A percentile compares a stretch with the other conserved stretches of the same genome.
phyloP scores from a whole-genome alignment of 169 alveolate species.

The Plasmodium fragile region DNA sequence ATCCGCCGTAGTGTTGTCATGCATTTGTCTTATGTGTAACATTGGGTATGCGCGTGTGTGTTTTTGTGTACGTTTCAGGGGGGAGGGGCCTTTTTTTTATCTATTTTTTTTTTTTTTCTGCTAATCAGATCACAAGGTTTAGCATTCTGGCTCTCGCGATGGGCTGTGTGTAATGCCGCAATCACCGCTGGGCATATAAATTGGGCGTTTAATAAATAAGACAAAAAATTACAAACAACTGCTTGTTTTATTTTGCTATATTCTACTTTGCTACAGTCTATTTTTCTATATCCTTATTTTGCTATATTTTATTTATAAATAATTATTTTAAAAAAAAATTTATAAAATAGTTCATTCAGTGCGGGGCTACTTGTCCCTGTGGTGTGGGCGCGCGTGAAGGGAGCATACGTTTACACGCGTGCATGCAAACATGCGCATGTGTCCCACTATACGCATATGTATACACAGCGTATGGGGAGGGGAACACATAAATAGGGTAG shows the following conservation, averaged over 20 bases:
- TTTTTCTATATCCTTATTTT: background rate
- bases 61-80: background rate
- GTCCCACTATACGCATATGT: background rate
- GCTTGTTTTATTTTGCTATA: background rate
- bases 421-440: background rate
- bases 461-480: background rate
- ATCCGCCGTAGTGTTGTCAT: background rate
- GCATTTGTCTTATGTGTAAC: background rate
- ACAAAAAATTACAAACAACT: background rate
- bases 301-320: slow-evolving; percentile 54
- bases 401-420: slow-evolving; percentile 1
- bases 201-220: background rate
- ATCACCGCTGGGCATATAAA: background rate
- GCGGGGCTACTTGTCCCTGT: slow-evolving; percentile 12
- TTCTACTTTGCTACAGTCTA: slow-evolving; percentile 16
- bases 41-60: background rate
- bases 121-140: background rate
- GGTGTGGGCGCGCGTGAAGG: background rate
- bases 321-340: slow-evolving; percentile 60
- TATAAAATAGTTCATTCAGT: slow-evolving; percentile 40
- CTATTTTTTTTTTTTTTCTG: background rate
- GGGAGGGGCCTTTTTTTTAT: background rate
- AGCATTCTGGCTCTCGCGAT: background rate
- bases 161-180: background rate
- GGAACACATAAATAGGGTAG: background rate